Percentiles rank a stretch among this genome's conserved stretches.
Conservation (phyloP, 2,329 filamentous ascomycete genomes). For the Fusarium fujikuroi region DNA sequence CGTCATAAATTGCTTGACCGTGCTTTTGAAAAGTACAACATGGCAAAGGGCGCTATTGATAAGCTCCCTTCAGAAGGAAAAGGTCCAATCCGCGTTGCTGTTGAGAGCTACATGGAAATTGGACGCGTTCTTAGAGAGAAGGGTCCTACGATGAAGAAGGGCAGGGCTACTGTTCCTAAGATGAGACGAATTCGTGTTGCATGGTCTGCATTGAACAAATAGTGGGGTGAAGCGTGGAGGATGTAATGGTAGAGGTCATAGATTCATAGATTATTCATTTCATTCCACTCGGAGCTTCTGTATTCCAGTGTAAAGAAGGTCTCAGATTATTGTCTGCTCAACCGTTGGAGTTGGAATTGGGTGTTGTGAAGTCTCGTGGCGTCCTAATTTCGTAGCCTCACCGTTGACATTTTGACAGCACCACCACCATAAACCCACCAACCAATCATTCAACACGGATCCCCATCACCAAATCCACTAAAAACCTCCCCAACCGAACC, state of each 20-base stretch:
- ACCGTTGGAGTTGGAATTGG: background rate
- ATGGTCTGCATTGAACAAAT: conserved; percentile 61
- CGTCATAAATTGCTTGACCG: conserved; percentile 66
- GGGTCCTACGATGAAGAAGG: conserved; percentile 53
- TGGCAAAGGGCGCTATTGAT: conserved; percentile 67
- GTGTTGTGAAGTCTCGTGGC: background rate
- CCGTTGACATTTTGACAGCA: background rate
- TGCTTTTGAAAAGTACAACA: conserved; percentile 69
- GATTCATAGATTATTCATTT: conserved; percentile 10
- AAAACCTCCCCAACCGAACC: background rate
- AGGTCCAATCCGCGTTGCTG: conserved; percentile 73
- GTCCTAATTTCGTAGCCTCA: background rate
- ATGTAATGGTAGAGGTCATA: background rate
- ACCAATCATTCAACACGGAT: conserved; percentile 24
- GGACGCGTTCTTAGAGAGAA: conserved; percentile 66
- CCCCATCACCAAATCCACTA: background rate
- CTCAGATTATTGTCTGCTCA: background rate
- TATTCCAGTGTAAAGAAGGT: background rate
- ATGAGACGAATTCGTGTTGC: conserved; percentile 64
- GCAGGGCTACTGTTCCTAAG: conserved; percentile 57
- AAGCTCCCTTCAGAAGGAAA: conserved; percentile 68
- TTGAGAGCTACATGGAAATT: conserved; percentile 83
- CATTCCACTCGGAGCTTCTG: background rate
- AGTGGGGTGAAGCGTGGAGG: background rate
- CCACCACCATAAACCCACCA: background rate